phyloP scores from a whole-genome alignment of 768 basidiomycete species.

The Lactarius hatsudake region DNA sequence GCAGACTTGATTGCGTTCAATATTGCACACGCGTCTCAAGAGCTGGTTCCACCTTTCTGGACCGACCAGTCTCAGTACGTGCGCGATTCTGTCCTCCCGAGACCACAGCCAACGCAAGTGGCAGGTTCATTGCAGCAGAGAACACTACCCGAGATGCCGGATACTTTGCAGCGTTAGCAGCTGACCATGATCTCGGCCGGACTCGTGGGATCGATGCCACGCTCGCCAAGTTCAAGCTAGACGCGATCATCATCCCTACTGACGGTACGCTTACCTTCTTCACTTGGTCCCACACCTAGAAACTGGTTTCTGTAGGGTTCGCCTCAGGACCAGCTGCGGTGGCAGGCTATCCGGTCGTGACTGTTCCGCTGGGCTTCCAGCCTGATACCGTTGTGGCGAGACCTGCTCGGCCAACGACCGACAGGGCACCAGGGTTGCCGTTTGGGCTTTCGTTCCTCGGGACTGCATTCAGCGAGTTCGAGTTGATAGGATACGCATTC shows the following conservation, averaged over 20 bases:
- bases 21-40: slow-evolving; percentile 48
- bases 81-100: not conserved
- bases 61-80: slow-evolving; percentile 38
- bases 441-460: slow-evolving; percentile 32
- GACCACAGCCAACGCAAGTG: not conserved
- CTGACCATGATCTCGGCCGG: slow-evolving; percentile 35
- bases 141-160: slow-evolving; percentile 32
- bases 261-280: slow-evolving; percentile 30
- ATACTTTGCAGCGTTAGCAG: slow-evolving; percentile 34
- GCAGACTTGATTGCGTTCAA: slow-evolving; percentile 61
- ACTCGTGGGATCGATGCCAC: slow-evolving; percentile 38
- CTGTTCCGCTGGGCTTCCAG: slow-evolving; percentile 31
- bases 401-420: slow-evolving; percentile 23
- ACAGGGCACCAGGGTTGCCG: slow-evolving; percentile 30
- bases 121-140: slow-evolving; percentile 33
- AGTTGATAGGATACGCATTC: slow-evolving; percentile 31
- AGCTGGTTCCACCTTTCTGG: slow-evolving; percentile 40
- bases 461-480: slow-evolving; percentile 31
- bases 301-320: slow-evolving; percentile 17
- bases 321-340: slow-evolving; percentile 25
- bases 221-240: slow-evolving; percentile 33
- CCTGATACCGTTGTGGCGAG: slow-evolving; percentile 27
- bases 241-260: slow-evolving; percentile 36
- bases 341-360: slow-evolving; percentile 30
- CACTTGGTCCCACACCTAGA: not conserved